phyloP scores from a whole-genome alignment of 2,329 filamentous ascomycete species.

The Fusarium tjaetaba region DNA sequence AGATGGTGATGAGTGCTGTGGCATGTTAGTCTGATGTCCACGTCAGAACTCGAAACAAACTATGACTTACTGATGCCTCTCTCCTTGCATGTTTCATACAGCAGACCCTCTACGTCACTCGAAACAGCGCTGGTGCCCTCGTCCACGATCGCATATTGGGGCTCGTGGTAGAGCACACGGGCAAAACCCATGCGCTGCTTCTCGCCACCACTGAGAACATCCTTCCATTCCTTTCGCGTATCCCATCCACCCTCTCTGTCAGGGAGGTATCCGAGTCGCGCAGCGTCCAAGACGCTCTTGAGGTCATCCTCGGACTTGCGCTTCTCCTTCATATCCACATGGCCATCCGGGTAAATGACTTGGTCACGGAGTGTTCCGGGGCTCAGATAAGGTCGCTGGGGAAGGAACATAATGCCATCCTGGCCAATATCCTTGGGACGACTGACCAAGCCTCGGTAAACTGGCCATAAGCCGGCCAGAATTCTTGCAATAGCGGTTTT shows the following conservation, averaged over 20 bases:
- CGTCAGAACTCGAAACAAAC: not conserved
- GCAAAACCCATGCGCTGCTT: conserved; percentile 97
- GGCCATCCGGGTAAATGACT: conserved; percentile 96
- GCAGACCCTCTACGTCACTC: conserved; percentile 89
- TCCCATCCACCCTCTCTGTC: conserved; percentile 97
- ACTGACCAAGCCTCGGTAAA: conserved; percentile 91
- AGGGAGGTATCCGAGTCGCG: conserved; percentile 87
- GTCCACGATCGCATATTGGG: conserved; percentile 91
- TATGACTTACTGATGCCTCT: conserved; percentile 84
- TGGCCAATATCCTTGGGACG: conserved; percentile 81
- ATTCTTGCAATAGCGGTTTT: conserved; percentile 90
- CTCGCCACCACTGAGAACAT: conserved; percentile 95
- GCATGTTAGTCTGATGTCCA: conserved; percentile 31
- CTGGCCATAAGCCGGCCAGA: conserved; percentile 92
- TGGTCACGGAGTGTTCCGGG: conserved; percentile 94
- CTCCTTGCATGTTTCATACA: conserved; percentile 94
- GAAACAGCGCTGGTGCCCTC: conserved; percentile 96
- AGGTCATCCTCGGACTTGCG: conserved; percentile 82
- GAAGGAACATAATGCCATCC: conserved; percentile 98
- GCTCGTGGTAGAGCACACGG: conserved; percentile 91
- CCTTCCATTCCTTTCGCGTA: conserved; percentile 97
- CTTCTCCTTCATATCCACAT: conserved; percentile 89
- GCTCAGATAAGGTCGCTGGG: conserved; percentile 90
- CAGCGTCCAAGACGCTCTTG: conserved; percentile 80
- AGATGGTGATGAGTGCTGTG: conserved; percentile 89